These are phyloP conservation scores for Mimosa bimucronata DNA, from an alignment of 306 rosid species.

Conservation along the genomic window DNA sequence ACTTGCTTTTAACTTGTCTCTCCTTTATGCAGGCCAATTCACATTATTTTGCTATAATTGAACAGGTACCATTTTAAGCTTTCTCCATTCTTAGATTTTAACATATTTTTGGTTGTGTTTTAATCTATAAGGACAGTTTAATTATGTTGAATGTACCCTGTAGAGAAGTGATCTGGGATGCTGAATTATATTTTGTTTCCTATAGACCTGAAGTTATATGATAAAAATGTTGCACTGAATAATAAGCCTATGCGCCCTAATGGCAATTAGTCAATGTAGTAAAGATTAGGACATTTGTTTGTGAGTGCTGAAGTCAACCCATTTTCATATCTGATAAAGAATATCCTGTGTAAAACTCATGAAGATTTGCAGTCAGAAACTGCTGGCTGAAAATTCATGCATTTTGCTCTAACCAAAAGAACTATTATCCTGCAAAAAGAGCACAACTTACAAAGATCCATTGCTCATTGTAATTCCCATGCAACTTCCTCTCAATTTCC, in stretches of 20 bases:
- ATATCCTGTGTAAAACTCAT: too few species aligned
- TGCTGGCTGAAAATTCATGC: too few species aligned
- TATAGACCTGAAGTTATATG: neutral
- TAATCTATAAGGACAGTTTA: neutral
- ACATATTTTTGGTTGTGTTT: neutral
- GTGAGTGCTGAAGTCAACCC: too few species aligned
- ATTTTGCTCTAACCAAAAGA: too few species aligned
- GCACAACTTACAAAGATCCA: too few species aligned
- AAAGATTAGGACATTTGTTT: too few species aligned
- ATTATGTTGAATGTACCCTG: neutral
- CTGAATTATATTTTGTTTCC: neutral
- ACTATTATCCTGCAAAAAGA: too few species aligned
- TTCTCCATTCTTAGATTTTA: conserved; percentile 16
- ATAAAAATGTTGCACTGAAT: neutral
- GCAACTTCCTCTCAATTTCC: too few species aligned
- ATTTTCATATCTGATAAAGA: too few species aligned
- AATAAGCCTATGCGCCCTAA: neutral
- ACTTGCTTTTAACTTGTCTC: conserved; percentile 16
- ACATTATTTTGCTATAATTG: conserved; percentile 70
- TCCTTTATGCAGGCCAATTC: conserved; percentile 73
- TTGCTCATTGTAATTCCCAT: too few species aligned
- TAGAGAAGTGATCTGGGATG: neutral
- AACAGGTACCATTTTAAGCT: conserved; percentile 56
- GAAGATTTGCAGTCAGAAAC: too few species aligned
- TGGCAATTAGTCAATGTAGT: too few species aligned